Evolutionary conservation across 495 filamentous ascomycete species (phyloP), one percentile per base, ranked within the genome.

Genomic region (Collariella sp.): DNA sequence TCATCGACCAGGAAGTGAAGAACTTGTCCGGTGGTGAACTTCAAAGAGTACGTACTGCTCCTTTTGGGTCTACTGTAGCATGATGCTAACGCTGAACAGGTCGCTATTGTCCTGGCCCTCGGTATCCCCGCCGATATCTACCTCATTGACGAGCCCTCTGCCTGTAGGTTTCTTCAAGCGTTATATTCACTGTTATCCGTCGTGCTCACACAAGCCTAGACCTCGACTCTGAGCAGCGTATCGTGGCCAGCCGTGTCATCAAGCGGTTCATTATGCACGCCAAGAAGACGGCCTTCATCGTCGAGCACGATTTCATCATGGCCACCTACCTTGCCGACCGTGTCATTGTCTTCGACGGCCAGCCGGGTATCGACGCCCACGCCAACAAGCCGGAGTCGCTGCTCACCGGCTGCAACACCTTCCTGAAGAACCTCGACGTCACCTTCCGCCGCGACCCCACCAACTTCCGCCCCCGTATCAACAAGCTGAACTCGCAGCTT

Each of bases 291-390:
- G 93, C 94, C 34, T 97, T 98, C 70, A 82, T 98, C 58, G 93
- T 97, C 62, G 93, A 98, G 83, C 93, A 98, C 85, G 94, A 98
- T 83, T 97, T 98, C 76, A 97, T 96, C 76, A 97, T 97, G 93
- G 90, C 89, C 26, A 79, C 93, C 16, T 98, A 98, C 69, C 83
- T 97, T 18, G 93, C 94, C 38, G 93, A 98, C 64, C 87, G 91
- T 61, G 93, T 98, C 65, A 97, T 98, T 66, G 93, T 97, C 58
- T 98, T 98, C 64, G 93, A 96, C 66, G 93, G 93, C 59, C 66
- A 91, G 71, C 90, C 94, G 13, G 93, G 89, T 63, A 74, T 95
- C 55, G 78, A 96, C 57, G 84, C 93, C 35, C 85, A 80, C 45
- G 93, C 93, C 41, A 95, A 95, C 70, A 74, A 79, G 45, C 94